A percentile compares a stretch with the other conserved stretches of the same genome.
Conservation (phyloP, 2,329 filamentous ascomycete species). For the Aspergillus glaucus region DNA sequence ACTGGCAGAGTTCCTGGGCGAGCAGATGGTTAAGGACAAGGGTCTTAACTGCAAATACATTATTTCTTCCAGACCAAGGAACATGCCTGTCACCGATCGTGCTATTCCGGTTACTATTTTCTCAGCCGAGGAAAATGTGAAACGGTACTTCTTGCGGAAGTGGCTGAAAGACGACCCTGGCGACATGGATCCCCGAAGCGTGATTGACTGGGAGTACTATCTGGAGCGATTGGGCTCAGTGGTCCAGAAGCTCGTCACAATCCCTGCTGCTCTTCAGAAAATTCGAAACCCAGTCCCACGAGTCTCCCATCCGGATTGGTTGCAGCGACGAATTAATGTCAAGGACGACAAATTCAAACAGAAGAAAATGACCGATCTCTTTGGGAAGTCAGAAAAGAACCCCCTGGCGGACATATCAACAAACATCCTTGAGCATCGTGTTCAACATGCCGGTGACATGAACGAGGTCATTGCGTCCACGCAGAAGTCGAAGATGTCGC, state of each 20-base stretch:
- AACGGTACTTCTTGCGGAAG: slow-evolving; percentile 82
- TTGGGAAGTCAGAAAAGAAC: slow-evolving; percentile 55
- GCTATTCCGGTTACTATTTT: slow-evolving; percentile 96
- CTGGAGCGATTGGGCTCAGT: slow-evolving; percentile 91
- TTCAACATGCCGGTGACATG: slow-evolving; percentile 57
- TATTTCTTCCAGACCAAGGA: slow-evolving; percentile 79
- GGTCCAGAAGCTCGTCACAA: slow-evolving; percentile 98
- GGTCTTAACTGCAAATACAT: slow-evolving; percentile 99
- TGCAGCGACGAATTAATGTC: slow-evolving; percentile 84
- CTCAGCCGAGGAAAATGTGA: slow-evolving; percentile 82
- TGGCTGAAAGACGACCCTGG: slow-evolving; percentile 91
- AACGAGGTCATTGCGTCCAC: slow-evolving; percentile 65
- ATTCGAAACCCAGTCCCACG: slow-evolving; percentile 89
- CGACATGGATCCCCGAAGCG: slow-evolving; percentile 80
- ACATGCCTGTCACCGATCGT: slow-evolving; percentile 87
- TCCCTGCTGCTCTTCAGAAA: slow-evolving; percentile 92
- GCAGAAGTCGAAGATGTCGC: slow-evolving; percentile 58
- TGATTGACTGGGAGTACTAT: slow-evolving; percentile 98
- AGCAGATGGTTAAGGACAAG: slow-evolving; percentile 99
- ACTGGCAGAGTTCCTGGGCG: slow-evolving; percentile 89
- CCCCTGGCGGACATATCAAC: slow-evolving; percentile 66
- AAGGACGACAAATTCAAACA: slow-evolving; percentile 98
- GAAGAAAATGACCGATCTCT: slow-evolving; percentile 95
- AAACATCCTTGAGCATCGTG: slow-evolving; percentile 55
- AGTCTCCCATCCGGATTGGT: slow-evolving; percentile 92